Base-by-base conservation (phyloP, 75 land plant genomes). In the Gnetum montanum region DNA sequence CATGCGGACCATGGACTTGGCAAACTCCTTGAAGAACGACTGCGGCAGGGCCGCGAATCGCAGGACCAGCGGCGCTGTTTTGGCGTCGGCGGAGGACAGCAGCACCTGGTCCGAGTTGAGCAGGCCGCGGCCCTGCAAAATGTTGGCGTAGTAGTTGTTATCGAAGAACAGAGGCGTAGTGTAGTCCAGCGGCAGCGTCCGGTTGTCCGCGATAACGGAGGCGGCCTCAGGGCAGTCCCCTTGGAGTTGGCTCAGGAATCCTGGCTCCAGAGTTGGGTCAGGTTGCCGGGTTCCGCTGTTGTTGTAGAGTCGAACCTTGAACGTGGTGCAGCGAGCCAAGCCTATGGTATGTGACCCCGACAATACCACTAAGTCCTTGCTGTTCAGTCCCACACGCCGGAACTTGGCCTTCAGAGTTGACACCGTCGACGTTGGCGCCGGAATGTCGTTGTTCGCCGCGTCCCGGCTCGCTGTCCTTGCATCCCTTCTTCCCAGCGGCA, bases 271-370 rank as follows among this genome's bases (percentile, higher is more conserved):
- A n/a, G n/a, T n/a, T n/a, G n/a, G n/a, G n/a, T n/a, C n/a, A n/a
- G n/a, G n/a, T n/a, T n/a, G n/a, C n/a, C n/a, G n/a, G n/a, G n/a
- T n/a, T n/a, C n/a, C n/a, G n/a, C n/a, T 37, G 5, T 73, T 68
- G 78, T 92, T 78, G 82, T 84, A 88, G 0, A 84, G 70, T 59
- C 88, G 59, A 31, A 68, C 70, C 70, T 74, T 63, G 78, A 85
- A 75, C 66, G 72, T 78, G n/a, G 75, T 68, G 74, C 94, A 88
- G 7, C 76, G 58, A 1, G 90, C 27, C 16, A 69, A 43, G 1
- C 94, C 94, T 3, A 88, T 81, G 16, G 94, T 81, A 64, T 88
- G 94, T n/a, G n/a, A n/a, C n/a, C 73, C 71, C 34, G 73, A 70
- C 10, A 70, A 57, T 11, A 31, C 58, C 1, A 70, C 73, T 5